Conservation (phyloP, 2,329 filamentous ascomycete species). For the Fusarium vanettenii region DNA sequence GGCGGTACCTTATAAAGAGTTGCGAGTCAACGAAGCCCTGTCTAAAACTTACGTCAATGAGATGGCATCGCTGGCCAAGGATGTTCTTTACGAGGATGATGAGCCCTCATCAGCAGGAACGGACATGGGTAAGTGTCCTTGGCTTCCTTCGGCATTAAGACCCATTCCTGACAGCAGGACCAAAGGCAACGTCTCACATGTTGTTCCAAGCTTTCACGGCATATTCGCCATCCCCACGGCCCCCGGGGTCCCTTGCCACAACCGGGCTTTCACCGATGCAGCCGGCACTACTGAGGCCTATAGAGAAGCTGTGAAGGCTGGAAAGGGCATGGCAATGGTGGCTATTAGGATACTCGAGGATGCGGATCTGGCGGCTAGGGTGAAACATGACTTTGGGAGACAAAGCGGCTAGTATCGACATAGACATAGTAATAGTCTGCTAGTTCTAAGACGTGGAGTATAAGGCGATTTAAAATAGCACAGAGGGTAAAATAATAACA, state of each 20-base stretch:
- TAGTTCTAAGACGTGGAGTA: not conserved
- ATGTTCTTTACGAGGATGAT: not conserved
- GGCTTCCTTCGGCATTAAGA: rapidly evolving
- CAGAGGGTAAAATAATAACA: not conserved
- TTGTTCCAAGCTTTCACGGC: not conserved
- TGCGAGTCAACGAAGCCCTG: not conserved
- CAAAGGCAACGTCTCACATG: not conserved
- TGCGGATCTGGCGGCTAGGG: not conserved
- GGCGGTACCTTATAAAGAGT: not conserved
- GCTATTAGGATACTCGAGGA: not conserved
- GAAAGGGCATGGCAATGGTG: not conserved
- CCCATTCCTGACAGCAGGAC: not conserved
- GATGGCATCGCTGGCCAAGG: not conserved
- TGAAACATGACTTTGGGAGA: not conserved
- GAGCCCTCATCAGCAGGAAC: not conserved
- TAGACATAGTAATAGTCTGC: not conserved
- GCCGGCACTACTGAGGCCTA: not conserved
- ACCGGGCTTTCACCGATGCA: not conserved
- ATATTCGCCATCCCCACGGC: not conserved
- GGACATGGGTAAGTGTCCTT: not conserved
- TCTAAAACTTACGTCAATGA: not conserved
- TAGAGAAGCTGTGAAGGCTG: not conserved
- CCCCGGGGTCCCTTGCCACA: not conserved
- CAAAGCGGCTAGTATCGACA: not conserved
- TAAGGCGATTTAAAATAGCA: not conserved